Evolutionary conservation across 2,329 filamentous ascomycete species (phyloP), one percentile per base, ranked within the genome.

Genomic region (Epichloe uncinata): DNA sequence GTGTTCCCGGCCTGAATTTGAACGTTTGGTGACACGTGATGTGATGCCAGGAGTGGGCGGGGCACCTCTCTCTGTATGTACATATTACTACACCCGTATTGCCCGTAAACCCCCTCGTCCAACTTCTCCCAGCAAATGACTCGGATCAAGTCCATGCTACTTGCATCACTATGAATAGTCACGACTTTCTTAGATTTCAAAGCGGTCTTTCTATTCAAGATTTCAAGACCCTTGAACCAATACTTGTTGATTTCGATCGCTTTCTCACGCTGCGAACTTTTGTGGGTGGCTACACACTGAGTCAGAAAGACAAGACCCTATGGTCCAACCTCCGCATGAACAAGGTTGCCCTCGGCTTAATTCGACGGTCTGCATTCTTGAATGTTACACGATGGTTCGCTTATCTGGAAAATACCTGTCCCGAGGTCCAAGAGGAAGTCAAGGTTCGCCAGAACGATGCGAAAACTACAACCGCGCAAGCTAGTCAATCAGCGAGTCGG

Each of bases 341-440:
- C 42, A 49, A 49, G 15, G 41, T 49, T 20, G 47, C 40, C 7
- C 47, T 49, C 11, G 41, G 47, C 2, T 16, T 43, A 6, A 37
- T 49, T 13, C 38, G 47, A 18, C 16, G 33, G 16, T 12, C 40
- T 6, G 13, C 16, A 8, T 49, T 43, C 18, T n/a, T 16, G 30
- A 49, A 49, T 22, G 8, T 49, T 11, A 37, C 47, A 13, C n/a
- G 47, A 43, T 49, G 47, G 47, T 49, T 43, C 4, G 9, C 11
- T 12, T 18, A 43, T 43, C 6, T 44, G 8, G 40, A 49, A 43
- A 3, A 5, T 11, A 42, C 47, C 11, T 49, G 33, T 26, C 38
- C 38, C n/a, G 12, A 49, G 3, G 7, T 44, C 33, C 38, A 22
- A 35, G 8, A 36, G 3, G 22, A 20, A 20, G 47, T 30, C 22